Evolutionary conservation across 2,329 filamentous ascomycete genomes (phyloP).

Genomic region (Herpotrichia juniperi): DNA sequence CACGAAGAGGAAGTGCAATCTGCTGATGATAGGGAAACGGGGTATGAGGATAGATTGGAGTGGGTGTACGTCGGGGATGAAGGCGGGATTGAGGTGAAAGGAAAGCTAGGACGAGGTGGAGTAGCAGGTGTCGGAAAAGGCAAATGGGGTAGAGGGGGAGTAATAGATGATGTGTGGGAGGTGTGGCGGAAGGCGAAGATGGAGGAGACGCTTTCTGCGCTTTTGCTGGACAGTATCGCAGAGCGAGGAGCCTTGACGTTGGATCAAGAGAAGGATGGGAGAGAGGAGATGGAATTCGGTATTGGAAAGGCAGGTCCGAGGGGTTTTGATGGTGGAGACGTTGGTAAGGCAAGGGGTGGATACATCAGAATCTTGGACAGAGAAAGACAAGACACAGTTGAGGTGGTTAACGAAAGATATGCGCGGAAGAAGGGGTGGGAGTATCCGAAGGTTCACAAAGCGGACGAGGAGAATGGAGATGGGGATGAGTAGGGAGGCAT

Average conservation of each 20-base stretch:
- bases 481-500: neutral
- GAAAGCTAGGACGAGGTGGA: constrained; percentile 17
- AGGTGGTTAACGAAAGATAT: constrained; percentile 68
- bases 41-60: constrained; percentile 65
- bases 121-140: constrained; percentile 27
- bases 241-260: constrained; percentile 42
- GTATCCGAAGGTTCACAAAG: neutral
- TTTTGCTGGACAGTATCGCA: constrained; percentile 70
- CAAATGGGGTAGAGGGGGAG: constrained; percentile 44
- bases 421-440: constrained; percentile 54
- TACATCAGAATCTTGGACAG: constrained; percentile 65
- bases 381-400: constrained; percentile 62
- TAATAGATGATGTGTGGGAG: constrained; percentile 70
- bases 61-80: constrained; percentile 84
- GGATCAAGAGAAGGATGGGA: constrained; percentile 17
- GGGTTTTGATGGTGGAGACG: constrained; percentile 65
- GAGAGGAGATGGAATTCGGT: constrained; percentile 15
- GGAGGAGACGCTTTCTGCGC: constrained; percentile 81
- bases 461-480: neutral
- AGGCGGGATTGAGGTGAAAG: constrained; percentile 54
- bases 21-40: constrained; percentile 44
- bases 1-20: constrained; percentile 46
- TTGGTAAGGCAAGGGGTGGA: constrained; percentile 59
- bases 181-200: constrained; percentile 86
- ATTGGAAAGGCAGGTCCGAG: constrained; percentile 43